Conservation (phyloP, 2,329 filamentous ascomycete species). For the Ceratocystis colombiana region DNA sequence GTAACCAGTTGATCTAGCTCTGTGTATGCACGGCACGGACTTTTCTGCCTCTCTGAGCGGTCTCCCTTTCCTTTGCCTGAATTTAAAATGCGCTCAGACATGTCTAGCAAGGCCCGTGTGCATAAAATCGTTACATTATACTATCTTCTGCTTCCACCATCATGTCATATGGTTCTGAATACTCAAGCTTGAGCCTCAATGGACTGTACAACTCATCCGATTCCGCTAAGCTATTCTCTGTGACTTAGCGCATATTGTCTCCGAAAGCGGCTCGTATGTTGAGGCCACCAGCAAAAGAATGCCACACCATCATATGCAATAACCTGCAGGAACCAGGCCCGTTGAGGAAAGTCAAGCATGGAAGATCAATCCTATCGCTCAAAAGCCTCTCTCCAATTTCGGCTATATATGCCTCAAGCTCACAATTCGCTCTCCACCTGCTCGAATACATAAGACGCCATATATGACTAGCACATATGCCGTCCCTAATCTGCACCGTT, state of each 20-base stretch:
- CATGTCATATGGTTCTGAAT: not conserved
- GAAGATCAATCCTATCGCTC: not conserved
- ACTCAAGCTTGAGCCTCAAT: not conserved
- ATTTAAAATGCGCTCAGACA: not conserved
- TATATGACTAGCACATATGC: not conserved
- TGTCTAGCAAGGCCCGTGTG: not conserved
- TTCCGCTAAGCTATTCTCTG: not conserved
- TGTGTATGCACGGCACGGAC: not conserved
- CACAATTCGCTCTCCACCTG: not conserved
- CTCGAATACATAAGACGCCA: not conserved
- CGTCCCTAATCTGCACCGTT: not conserved
- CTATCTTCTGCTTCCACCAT: not conserved
- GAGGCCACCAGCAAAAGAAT: not conserved
- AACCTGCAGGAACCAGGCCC: constrained; percentile 5
- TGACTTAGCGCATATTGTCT: not conserved
- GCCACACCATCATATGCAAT: not conserved
- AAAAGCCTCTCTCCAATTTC: not conserved
- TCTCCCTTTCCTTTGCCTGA: not conserved
- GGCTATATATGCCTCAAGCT: too few species aligned
- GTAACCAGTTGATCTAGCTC: not conserved
- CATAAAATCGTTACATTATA: not conserved
- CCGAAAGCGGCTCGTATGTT: not conserved
- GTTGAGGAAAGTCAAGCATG: not conserved
- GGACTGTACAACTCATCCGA: not conserved
- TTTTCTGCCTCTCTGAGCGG: not conserved